Conservation (phyloP, 192 early-diverging fungal species). For the Cladochytrium replicatum region DNA sequence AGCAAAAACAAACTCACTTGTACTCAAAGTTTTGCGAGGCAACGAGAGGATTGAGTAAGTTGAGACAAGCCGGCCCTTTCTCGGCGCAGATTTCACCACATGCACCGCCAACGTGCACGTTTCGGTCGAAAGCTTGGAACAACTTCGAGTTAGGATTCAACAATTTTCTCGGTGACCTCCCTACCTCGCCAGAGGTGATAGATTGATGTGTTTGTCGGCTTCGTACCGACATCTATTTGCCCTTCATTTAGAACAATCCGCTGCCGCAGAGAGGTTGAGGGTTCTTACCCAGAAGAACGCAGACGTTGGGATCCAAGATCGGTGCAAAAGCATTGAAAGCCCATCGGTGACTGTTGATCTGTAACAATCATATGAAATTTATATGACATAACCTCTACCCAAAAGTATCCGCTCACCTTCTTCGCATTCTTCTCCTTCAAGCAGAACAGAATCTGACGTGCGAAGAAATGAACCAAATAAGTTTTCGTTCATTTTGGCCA, state of each 20-base stretch:
- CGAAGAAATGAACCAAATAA: background rate
- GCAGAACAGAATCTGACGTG: slow-evolving; percentile 39
- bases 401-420: slow-evolving; percentile 9
- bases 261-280: no score
- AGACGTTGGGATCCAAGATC: slow-evolving; percentile 36
- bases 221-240: slow-evolving; percentile 78
- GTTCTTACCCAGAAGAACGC: slow-evolving; percentile 30
- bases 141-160: background rate
- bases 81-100: slow-evolving; percentile 72
- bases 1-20: slow-evolving; percentile 51
- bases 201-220: slow-evolving; percentile 53
- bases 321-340: slow-evolving; percentile 45
- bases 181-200: slow-evolving; percentile 57
- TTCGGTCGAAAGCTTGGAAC: slow-evolving; percentile 53
- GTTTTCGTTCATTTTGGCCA: background rate
- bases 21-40: slow-evolving; percentile 80
- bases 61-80: slow-evolving; percentile 43
- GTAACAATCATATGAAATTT: background rate
- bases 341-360: slow-evolving; percentile 65
- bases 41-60: slow-evolving; percentile 60
- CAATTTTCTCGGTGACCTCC: background rate
- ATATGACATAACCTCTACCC: background rate
- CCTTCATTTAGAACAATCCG: no score
- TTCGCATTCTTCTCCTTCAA: slow-evolving; percentile 51
- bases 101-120: slow-evolving; percentile 62